A percentile compares a stretch with the other conserved stretches of the same genome.
Conservation (phyloP, 2,329 filamentous ascomycete genomes). For the Graphilbum sp. region DNA sequence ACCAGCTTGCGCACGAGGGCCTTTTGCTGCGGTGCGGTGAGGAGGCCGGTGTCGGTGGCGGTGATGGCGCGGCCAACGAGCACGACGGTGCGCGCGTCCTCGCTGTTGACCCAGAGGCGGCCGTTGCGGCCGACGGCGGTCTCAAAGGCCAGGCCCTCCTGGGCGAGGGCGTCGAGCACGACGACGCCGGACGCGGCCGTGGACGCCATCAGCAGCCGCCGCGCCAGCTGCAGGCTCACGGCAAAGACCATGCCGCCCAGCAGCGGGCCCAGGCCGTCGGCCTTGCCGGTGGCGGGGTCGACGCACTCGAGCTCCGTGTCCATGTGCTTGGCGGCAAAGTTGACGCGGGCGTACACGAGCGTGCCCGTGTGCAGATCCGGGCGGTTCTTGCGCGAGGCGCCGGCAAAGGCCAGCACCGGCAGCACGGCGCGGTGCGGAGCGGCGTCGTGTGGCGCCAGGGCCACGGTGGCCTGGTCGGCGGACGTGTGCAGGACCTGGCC, state of each 20-base stretch:
- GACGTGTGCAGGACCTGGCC: constrained; percentile 65
- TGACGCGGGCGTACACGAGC: constrained; percentile 77
- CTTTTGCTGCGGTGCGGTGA: constrained; percentile 51
- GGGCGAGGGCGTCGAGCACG: constrained; percentile 64
- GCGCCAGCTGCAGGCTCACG: constrained; percentile 66
- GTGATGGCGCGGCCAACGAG: constrained; percentile 63
- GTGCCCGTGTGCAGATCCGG: constrained; percentile 60
- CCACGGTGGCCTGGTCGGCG: constrained; percentile 65
- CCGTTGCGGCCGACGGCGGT: constrained; percentile 89
- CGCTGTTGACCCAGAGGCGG: constrained; percentile 78
- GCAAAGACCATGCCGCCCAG: constrained; percentile 71
- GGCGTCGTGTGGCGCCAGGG: constrained; percentile 48
- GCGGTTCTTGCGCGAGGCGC: constrained; percentile 79
- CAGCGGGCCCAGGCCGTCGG: constrained; percentile 73
- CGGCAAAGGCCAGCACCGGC: constrained; percentile 83
- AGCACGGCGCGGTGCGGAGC: constrained; percentile 43
- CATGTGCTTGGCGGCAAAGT: constrained; percentile 62
- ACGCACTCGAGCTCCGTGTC: constrained; percentile 87
- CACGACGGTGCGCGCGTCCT: constrained; percentile 46
- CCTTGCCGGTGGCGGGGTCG: constrained; percentile 69
- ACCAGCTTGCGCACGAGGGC: constrained; percentile 35
- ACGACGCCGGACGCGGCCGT: constrained; percentile 48
- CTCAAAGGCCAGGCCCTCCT: constrained; percentile 71
- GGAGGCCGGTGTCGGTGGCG: constrained; percentile 54
- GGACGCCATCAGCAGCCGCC: constrained; percentile 54